Evolutionary conservation across 2,329 filamentous ascomycete species (phyloP), one percentile per base, ranked within the genome.

Genomic region (Metarhizium album): DNA sequence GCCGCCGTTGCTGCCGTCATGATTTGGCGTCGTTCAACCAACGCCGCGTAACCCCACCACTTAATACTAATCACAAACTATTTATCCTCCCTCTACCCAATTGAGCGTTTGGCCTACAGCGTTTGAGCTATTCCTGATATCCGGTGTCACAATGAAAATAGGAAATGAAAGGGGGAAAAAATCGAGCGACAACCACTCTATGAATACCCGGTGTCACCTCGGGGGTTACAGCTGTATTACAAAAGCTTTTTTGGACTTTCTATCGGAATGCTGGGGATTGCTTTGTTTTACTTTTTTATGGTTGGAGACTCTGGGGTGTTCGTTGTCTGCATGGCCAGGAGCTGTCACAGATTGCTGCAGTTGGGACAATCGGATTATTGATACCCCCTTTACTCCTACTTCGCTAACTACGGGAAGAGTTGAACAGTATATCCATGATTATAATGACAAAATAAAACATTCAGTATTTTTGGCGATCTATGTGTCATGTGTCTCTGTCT

Each of bases 1-100:
- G 82, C 82, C 2, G 76, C 74, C 5, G 67, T 83, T 5, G 81
- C 81, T 1, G 81, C 80, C 1, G 72, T 79, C 50, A 81, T 84
- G 74, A 84, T 85, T 47, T 84, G 79, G 78, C 74, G 76, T 45
- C 69, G 78, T 45, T 78, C 77, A 20, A 77, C 76, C 2, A 77
- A 75, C 51, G 72, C 74, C 16, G 58, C 60, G 22, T 72, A 48
- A 62, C n/a, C n/a, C 14, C 37, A 49, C 7, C 9, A 27, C 13
- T 43, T 22, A 14, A 29, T 16, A 29, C 3, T 9, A 31, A 38
- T 18, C 5, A 27, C 20, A 4, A 14, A 33, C 27, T n/a, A 43
- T 37, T 23, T 22, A 40, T 18, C 37, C 24, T 27, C 31, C 35
- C 47, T 43, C 38, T n/a, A 31, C 6, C 20, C 27, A 23, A 14